These are phyloP conservation scores for Microbotryomycetes sp. DNA, from an alignment of 1,284 basidiomycete species.

Conservation along the genomic window DNA sequence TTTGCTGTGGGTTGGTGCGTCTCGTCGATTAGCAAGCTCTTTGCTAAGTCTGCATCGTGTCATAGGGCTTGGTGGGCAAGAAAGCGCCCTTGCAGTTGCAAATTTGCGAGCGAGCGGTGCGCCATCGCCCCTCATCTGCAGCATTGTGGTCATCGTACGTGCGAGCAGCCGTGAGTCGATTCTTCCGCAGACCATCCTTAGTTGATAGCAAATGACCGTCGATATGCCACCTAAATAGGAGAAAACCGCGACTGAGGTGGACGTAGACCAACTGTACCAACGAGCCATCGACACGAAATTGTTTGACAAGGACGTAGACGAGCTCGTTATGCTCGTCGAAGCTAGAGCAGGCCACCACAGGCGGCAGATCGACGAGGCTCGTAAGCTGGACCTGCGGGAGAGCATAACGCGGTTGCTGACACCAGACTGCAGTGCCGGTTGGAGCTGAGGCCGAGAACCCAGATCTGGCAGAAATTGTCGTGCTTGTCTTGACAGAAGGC, in stretches of 20 bases:
- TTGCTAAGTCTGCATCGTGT: not conserved
- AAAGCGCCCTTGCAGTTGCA: not conserved
- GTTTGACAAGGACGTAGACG: conserved; percentile 49
- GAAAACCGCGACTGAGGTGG: conserved; percentile 11
- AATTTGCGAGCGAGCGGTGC: conserved; percentile 46
- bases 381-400: conserved; percentile 1
- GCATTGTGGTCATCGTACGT: conserved; percentile 67
- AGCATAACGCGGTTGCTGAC: not conserved
- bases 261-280: conserved; percentile 19
- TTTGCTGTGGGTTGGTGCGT: conserved; percentile 21
- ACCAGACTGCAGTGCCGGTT: not conserved
- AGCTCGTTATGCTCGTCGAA: conserved; percentile 58
- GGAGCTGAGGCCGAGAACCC: conserved; percentile 14
- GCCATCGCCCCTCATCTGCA: conserved; percentile 61
- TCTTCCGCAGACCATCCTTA: not conserved
- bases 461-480: conserved; percentile 16
- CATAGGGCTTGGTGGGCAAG: not conserved
- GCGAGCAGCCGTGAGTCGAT: conserved; percentile 37
- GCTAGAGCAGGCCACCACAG: conserved; percentile 53
- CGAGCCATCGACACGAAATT: conserved; percentile 32
- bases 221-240: conserved; percentile 2
- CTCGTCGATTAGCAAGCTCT: too few species aligned
- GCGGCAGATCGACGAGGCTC: conserved; percentile 15
- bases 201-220: not conserved
- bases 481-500: conserved; percentile 32